Evolutionary conservation across 2,329 filamentous ascomycete genomes (phyloP).

Genomic region (Fusarium pseudoanthophilum): DNA sequence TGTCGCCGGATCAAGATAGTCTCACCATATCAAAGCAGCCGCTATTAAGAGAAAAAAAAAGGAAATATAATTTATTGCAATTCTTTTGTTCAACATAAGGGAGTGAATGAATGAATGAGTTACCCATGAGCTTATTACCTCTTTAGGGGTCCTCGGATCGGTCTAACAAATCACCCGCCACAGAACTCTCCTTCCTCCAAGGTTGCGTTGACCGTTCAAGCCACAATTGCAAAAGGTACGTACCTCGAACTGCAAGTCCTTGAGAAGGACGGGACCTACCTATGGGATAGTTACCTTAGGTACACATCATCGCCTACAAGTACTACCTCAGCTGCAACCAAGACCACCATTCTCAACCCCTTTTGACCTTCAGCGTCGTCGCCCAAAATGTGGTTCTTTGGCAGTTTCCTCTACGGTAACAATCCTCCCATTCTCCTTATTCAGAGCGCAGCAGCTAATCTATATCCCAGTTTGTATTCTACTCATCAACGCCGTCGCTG

Average conservation of each 20-base stretch:
- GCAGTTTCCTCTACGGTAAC: conserved; percentile 74
- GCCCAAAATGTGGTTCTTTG: conserved; percentile 72
- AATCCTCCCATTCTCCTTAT: background rate
- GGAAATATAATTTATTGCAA: background rate
- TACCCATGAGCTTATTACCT: conserved; percentile 5
- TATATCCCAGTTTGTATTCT: conserved; percentile 73
- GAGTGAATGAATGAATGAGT: background rate
- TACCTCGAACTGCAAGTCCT: conserved; percentile 1
- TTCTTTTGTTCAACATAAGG: background rate
- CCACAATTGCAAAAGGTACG: conserved; percentile 30
- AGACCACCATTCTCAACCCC: background rate
- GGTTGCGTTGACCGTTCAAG: conserved; percentile 1
- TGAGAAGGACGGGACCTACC: background rate
- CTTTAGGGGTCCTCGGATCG: conserved; percentile 45
- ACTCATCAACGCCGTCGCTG: conserved; percentile 91
- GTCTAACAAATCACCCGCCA: conserved; percentile 48
- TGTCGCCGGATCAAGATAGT: background rate
- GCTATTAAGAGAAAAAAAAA: background rate
- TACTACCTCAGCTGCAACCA: background rate
- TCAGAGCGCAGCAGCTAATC: conserved; percentile 20
- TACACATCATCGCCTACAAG: conserved; percentile 35
- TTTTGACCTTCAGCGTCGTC: background rate
- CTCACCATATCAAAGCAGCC: background rate
- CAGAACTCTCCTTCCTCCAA: background rate
- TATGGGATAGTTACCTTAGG: too few species aligned